phyloP scores from a whole-genome alignment of 331 rosid species.

The Telfairia occidentalis region DNA sequence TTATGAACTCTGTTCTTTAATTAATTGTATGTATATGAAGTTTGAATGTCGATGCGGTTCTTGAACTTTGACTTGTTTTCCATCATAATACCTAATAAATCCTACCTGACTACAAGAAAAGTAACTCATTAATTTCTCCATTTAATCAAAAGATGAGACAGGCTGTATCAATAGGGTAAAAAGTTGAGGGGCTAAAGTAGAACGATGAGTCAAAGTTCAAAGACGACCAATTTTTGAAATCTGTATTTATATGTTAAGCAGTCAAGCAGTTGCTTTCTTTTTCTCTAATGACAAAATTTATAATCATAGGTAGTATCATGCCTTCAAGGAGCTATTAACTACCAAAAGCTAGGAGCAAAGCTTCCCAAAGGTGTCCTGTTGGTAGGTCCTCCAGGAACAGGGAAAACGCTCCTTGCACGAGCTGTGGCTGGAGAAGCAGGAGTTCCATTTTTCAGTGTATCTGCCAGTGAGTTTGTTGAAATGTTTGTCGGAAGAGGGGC shows the following conservation, averaged over 20 bases:
- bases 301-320: conserved; percentile 70
- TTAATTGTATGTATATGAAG: background rate
- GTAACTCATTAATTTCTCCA: background rate
- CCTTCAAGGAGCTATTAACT: conserved; percentile 77
- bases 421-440: conserved; percentile 99
- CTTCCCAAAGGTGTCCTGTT: conserved; percentile 85
- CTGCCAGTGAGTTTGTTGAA: conserved; percentile 98
- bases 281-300: background rate
- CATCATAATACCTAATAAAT: background rate
- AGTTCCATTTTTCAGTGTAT: conserved; percentile 81
- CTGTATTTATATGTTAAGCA: background rate
- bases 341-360: conserved; percentile 87
- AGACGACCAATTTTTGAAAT: background rate
- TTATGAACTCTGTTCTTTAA: background rate
- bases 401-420: conserved; percentile 88
- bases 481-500: conserved; percentile 98
- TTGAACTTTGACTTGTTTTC: background rate
- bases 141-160: background rate
- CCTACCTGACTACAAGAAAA: background rate
- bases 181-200: background rate
- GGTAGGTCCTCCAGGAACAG: conserved; percentile 98
- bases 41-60: background rate
- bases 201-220: background rate
- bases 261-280: conserved; percentile 9
- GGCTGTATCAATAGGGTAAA: background rate